Conservation (phyloP, 2,329 filamentous ascomycete species). For the Curvularia spicifera region DNA sequence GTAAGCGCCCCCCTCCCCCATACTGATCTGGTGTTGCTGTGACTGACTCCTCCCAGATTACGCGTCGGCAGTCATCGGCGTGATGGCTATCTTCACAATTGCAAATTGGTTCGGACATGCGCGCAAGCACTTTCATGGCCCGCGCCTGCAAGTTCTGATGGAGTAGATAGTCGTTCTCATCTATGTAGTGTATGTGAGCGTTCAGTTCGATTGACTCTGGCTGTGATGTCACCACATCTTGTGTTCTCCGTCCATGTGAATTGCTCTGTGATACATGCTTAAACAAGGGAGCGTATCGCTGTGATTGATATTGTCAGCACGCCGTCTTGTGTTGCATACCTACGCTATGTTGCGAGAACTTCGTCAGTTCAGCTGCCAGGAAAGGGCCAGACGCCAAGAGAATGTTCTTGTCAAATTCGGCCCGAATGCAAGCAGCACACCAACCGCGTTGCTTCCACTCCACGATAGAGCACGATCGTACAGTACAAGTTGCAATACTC, state of each 20-base stretch:
- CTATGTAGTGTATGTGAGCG: no score
- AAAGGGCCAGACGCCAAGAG: neutral
- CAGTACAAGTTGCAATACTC: no score
- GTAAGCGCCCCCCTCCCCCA: constrained; percentile 5
- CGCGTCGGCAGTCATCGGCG: constrained; percentile 22
- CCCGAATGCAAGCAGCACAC: no score
- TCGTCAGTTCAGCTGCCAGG: neutral
- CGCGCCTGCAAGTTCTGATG: constrained; percentile 7
- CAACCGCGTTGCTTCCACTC: no score
- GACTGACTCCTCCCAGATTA: constrained; percentile 17
- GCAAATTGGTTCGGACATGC: constrained; percentile 24
- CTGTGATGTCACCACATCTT: no score
- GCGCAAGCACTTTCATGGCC: constrained; percentile 22
- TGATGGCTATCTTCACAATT: constrained; percentile 21
- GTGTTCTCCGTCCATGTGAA: no score
- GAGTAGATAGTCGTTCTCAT: neutral
- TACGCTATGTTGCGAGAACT: neutral
- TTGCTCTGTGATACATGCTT: neutral
- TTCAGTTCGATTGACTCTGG: no score
- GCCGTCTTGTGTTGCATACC: neutral
- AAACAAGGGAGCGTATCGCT: neutral
- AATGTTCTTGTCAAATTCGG: no score
- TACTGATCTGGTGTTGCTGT: constrained; percentile 39
- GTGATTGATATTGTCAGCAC: neutral
- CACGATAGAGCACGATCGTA: no score